Evolutionary conservation across 1,284 basidiomycete genomes (phyloP), one percentile per base, ranked within the genome.

Genomic region (Heterobasidion irregulare): DNA sequence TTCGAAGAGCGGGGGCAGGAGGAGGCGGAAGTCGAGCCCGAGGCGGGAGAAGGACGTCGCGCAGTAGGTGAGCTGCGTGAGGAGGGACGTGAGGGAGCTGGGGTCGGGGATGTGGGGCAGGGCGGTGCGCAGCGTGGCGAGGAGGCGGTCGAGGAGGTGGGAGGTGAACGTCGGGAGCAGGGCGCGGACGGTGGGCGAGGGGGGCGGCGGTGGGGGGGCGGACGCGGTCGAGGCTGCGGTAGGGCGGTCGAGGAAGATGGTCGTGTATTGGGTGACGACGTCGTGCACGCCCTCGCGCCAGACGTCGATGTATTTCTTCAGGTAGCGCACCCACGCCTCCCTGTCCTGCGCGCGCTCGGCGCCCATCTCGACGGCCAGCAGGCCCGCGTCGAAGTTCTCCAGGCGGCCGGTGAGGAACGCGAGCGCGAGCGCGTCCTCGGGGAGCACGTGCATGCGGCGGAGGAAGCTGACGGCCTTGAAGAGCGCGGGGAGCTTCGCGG

Each of bases 271-370:
- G 15, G 86, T 88, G 60, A 96, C 79, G 62, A 95, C 85, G 67
- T 98, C 94, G 69, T 94, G 89, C 26, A 94, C 86, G 53, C 91
- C 85, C 70, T 98, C 94, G 50, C 94, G 78, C 87, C 94, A 98
- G 8, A 86, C 72, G 65, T 97, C 95, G 61, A 96, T 84, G 70
- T 94, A 95, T 63, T 83, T 84, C 64, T 92, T 87, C 56, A 95
- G 75, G 70, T 86, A 94, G 46, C 86, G 73, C 33, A 87, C 80
- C 19, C 90, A 76, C 58, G 93, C 90, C 58, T 85, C 80, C 60
- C 76, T 78, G 56, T 83, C 81, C 52, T 77, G 70, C 56, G 79
- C 77, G 36, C 74, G 74, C 56, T 63, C 65, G 10, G 34, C 16
- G 8, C 48, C 48, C 13, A 35, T 64, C 57, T 77, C 77, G 43